A percentile compares a stretch with the other conserved stretches of the same genome.
Conservation (phyloP, 805 yeast species). For the Spathaspora arborariae region DNA sequence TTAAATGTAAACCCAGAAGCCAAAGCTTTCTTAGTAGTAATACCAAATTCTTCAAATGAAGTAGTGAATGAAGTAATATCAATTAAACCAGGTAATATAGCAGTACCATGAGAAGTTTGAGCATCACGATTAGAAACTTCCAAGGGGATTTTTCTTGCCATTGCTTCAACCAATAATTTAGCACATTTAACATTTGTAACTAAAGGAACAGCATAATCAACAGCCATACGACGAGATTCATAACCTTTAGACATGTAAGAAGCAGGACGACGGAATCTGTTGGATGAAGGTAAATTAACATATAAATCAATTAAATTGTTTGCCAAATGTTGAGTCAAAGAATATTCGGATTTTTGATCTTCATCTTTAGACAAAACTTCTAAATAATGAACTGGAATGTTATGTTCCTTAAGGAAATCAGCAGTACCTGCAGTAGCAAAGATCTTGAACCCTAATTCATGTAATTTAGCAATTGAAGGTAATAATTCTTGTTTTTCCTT, state of each 20-base stretch:
- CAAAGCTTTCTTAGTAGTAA: conserved; percentile 65
- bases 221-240: conserved; percentile 99
- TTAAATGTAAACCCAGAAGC: conserved; percentile 87
- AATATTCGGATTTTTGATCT: conserved; percentile 87
- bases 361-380: conserved; percentile 76
- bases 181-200: conserved; percentile 98
- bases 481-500: conserved; percentile 92
- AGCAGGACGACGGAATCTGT: conserved; percentile 98
- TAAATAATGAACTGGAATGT: conserved; percentile 88
- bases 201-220: conserved; percentile 95
- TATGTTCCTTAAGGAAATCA: conserved; percentile 94
- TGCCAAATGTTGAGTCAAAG: conserved; percentile 93
- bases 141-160: conserved; percentile 64
- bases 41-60: conserved; percentile 61
- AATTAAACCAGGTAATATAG: conserved; percentile 81
- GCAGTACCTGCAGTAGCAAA: conserved; percentile 99
- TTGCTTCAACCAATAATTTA: conserved; percentile 91
- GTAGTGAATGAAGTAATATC: conserved; percentile 81
- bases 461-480: conserved; percentile 78
- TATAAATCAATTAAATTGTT: conserved; percentile 94
- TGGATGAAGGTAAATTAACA: conserved; percentile 93
- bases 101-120: conserved; percentile 84
- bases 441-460: conserved; percentile 81
- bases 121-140: conserved; percentile 77
- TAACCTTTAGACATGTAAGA: conserved; percentile 97